Base-by-base conservation (phyloP, 1,284 basidiomycete species). In the Leccinum fallax region DNA sequence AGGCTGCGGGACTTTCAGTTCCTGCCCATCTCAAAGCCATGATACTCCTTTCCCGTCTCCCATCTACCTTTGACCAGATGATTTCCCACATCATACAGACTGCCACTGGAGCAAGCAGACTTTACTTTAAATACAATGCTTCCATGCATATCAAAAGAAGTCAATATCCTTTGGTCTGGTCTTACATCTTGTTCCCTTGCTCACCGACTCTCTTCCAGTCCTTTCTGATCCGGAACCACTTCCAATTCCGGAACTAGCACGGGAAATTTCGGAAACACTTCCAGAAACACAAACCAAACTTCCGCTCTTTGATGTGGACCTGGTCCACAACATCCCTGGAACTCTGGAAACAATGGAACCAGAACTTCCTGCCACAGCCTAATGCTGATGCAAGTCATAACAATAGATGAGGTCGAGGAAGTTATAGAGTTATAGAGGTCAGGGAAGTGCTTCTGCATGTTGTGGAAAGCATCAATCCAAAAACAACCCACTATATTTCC, bases 1-100 rank as follows among this genome's bases (percentile, higher is more conserved):
- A 13, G 13, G 11, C 11, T 0, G 15, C 36, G 0, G 0, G 36
- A 38, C 36, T 38, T 4, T 5, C 0, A 0, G 7, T 38, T 8
- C 36, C 36, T 13, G 16, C 36, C 1, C 15, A 38, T 11, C 16
- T 5, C 13, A 11, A 16, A 13, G 16, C 13, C 13, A 40, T 40
- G 7, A 40, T 40, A 2, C 0, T 16, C 4, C 16, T 40, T 40
- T n/a, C n/a, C n/a, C n/a, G n/a, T 1, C 38, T 0, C 15, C 38
- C 38, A 1, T 15, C 38, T 6, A 7, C 0, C 2, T 40, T 40
- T 0, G 0, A 40, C 15, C 7, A 13, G 11, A 40, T 40, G 38
- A 40, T 40, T 16, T 40, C 1, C 16, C 11, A 16, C 16, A 38
- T 30, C 8, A 30, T 30, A 30, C 28, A 30, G 8, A 30, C 28